Evolutionary conservation across 2,329 filamentous ascomycete genomes (phyloP), one percentile per base, ranked within the genome.

Genomic region (Beauveria sp.): DNA sequence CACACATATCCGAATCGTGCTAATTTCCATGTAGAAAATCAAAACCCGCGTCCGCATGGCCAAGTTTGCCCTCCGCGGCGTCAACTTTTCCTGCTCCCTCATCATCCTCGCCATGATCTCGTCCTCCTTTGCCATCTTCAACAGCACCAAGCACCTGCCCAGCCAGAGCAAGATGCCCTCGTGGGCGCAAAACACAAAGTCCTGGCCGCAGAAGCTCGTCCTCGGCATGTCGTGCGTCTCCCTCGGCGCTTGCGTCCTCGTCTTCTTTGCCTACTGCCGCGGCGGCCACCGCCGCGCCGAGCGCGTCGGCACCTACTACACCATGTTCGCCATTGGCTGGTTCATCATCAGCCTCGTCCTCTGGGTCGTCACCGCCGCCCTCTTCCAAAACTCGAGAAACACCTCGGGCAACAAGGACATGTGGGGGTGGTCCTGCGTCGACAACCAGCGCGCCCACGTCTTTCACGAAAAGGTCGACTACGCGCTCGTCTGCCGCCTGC

Each of bases 401-500:
- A 89, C 83, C 71, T 70, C 72, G 71, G 78, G 85, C 66, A 90
- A 89, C 70, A 86, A 96, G 75, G 95, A 99, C 75, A 85, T 99
- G 75, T 99, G 95, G 95, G 93, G 93, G 63, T 99, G 95, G 95
- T 86, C 91, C n/a, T 99, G 95, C 75, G 88, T 93, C 62, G 84
- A 96, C 70, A 98, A 97, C 74, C 86, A 88, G 66, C 87, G 93
- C 64, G 79, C 87, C 61, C 77, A 91, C 56, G 78, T 96, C 59
- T 98, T 93, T 74, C 73, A 85, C 64, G 80, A 93, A 62, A 87
- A 95, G 69, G 84, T 99, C 68, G 83, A 95, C 76, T 99, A 98
- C 76, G 86, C 86, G 28, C 88, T 99, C 56, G 83, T 98, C 67
- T 99, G 95, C 80, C 89, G 93, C 69, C 85, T 99, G 70, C 78